A percentile compares a stretch with the other conserved stretches of the same genome.
Evolutionary conservation across 352 stramenopile genomes (phyloP).

Genomic region (Aphanomyces invadans): DNA sequence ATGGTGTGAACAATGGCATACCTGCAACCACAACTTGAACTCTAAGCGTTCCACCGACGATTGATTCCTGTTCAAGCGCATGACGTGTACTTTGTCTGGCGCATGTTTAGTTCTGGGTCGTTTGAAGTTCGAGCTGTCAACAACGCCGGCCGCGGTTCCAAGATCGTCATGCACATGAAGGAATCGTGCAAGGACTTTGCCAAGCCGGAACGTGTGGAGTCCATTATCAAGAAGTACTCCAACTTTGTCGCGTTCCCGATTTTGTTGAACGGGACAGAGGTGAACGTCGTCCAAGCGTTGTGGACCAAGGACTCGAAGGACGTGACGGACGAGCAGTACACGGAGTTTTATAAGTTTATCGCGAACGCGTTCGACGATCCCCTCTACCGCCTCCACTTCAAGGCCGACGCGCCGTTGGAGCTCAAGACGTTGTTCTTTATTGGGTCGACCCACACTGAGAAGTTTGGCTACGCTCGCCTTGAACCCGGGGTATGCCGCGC

Average conservation of each 20-base stretch:
- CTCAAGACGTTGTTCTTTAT: conserved; percentile 98
- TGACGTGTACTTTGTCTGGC: too few species aligned
- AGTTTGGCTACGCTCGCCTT: conserved; percentile 93
- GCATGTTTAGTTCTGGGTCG: conserved; percentile 42
- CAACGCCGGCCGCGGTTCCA: conserved; percentile 86
- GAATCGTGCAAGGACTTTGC: conserved; percentile 94
- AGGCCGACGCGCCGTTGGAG: conserved; percentile 96
- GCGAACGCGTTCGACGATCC: conserved; percentile 93
- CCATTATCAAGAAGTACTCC: conserved; percentile 98
- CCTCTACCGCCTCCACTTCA: conserved; percentile 94
- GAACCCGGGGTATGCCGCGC: conserved; percentile 90
- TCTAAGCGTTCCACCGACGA: too few species aligned
- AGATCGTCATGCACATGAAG: conserved; percentile 97
- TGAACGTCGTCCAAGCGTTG: conserved; percentile 98
- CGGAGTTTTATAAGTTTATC: conserved; percentile 97
- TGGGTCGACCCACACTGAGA: conserved; percentile 94
- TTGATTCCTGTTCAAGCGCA: too few species aligned
- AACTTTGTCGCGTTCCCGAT: conserved; percentile 99
- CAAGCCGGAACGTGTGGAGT: conserved; percentile 87
- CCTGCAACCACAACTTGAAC: too few species aligned
- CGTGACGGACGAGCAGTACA: conserved; percentile 95
- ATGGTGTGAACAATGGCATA: too few species aligned
- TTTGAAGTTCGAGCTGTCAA: conserved; percentile 66
- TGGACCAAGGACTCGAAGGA: conserved; percentile 95
- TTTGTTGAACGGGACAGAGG: conserved; percentile 92